Percentiles rank a stretch among this genome's conserved stretches.
Evolutionary conservation across 2,329 filamentous ascomycete genomes (phyloP).

Genomic region (Hypocrella siamensis): DNA sequence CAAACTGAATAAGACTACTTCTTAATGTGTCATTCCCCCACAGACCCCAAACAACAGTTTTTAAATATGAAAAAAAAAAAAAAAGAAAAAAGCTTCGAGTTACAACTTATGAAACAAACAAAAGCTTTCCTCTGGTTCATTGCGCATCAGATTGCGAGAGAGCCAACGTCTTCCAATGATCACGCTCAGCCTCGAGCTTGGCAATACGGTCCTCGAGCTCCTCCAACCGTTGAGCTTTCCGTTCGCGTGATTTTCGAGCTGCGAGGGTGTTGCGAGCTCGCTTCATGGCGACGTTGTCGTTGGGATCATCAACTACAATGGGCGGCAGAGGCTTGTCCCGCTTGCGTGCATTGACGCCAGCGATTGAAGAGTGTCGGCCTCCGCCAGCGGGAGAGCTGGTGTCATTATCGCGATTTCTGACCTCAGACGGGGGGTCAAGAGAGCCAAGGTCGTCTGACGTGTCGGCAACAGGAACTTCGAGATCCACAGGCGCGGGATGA

Average conservation of each 20-base stretch:
- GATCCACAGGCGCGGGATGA: conserved; percentile 11
- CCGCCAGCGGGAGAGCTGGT: conserved; percentile 24
- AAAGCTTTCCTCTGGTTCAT: conserved; percentile 1
- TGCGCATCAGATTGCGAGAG: conserved; percentile 16
- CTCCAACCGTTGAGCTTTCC: conserved; percentile 64
- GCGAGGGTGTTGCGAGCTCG: conserved; percentile 87
- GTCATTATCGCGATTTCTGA: conserved; percentile 31
- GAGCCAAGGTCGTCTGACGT: conserved; percentile 33
- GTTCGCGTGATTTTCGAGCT: conserved; percentile 80
- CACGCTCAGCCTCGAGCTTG: conserved; percentile 49
- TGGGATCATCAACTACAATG: conserved; percentile 59
- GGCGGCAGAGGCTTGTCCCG: conserved; percentile 69
- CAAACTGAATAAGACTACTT: too few species aligned
- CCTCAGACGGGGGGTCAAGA: conserved; percentile 19
- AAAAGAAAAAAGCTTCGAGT: not conserved
- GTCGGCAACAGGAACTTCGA: conserved; percentile 25
- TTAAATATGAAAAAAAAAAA: not conserved
- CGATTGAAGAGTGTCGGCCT: conserved; percentile 48
- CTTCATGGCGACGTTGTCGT: conserved; percentile 71
- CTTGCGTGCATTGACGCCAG: conserved; percentile 58
- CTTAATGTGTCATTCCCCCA: too few species aligned
- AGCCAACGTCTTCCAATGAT: conserved; percentile 48
- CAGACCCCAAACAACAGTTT: too few species aligned
- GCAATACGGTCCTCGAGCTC: conserved; percentile 59
- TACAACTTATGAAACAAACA: not conserved